A percentile compares a stretch with the other conserved stretches of the same genome.
Evolutionary conservation across 225 moss, liverwort and hornwort species (phyloP).

Genomic region (Rhytidiadelphus loreus): DNA sequence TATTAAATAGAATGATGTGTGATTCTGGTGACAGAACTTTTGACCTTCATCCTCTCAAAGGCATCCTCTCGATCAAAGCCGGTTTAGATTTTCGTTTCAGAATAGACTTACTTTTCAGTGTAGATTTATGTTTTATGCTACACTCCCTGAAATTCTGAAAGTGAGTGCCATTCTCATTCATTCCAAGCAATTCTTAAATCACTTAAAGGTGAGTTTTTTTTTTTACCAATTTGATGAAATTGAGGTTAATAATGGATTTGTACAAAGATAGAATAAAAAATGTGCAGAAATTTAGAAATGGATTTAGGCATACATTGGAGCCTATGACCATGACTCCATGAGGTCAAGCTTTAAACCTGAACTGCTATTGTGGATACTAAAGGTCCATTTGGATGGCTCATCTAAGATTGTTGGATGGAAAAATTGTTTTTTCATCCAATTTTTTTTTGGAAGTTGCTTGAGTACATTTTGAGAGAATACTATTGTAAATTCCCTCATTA

Average conservation of each 20-base stretch:
- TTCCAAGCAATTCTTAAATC: background rate
- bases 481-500: accelerated
- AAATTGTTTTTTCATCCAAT: background rate
- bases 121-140: background rate
- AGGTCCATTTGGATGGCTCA: background rate
- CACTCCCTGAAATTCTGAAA: background rate
- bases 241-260: background rate
- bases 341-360: background rate
- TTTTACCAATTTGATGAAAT: background rate
- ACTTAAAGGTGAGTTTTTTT: background rate
- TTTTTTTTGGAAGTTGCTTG: background rate
- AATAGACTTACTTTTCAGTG: background rate
- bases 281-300: background rate
- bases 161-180: background rate
- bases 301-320: accelerated
- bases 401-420: background rate
- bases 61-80: too few relatives aligned
- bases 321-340: too few relatives aligned
- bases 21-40: background rate
- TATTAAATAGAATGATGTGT: background rate
- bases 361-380: accelerated
- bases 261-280: background rate
- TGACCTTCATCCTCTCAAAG: background rate
- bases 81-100: background rate
- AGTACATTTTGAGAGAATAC: accelerated